Evolutionary conservation across 495 filamentous ascomycete genomes (phyloP), one percentile per base, ranked within the genome.

Genomic region (Aspergillus coremiiformis): DNA sequence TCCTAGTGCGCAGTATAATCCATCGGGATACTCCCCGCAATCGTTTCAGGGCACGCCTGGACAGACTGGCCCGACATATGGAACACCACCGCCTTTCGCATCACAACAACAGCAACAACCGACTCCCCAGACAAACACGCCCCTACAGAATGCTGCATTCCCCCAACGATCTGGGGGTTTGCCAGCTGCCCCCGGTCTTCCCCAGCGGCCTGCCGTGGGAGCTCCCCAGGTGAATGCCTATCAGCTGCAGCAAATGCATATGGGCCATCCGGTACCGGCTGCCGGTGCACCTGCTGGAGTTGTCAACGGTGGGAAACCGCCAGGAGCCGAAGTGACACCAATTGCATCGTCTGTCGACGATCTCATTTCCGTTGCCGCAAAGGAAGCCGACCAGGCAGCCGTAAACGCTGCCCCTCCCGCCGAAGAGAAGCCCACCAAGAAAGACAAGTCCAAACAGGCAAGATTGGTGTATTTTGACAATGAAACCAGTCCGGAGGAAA

Each of bases 401-500:
- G 58, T 59, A 14, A 33, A 39, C 15, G 48, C 41, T 21, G 56
- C 56, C 37, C 49, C 60, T 5, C 30, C 63, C 4, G 49, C 53
- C 8, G 72, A 67, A 51, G 78, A 87, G 63, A 86, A 87, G 35
- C 48, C 54, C 44, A 52, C 51, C 44, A 86, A 84, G 71, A 76
- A 78, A 62, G 83, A 86, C 37, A 87, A 87, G 67, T 70, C 83
- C 14, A 87, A 87, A 73, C 74, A 67, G 33, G 70, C 77, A 51
- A 82, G 83, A 62, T 79, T 95, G 78, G 73, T 93, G 5, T 93
- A 90, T 69, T 82, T 79, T 37, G 85, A 90, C 63, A 80, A 84
- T 39, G 85, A 87, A 41, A 73, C 81, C 60, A 90, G 86, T 58
- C 89, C 89, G 21, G 89, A 95, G 70, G 89, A 95, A 74, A 89